phyloP scores from a whole-genome alignment of 2,329 filamentous ascomycete genomes.

The Sporothrix protearum region DNA sequence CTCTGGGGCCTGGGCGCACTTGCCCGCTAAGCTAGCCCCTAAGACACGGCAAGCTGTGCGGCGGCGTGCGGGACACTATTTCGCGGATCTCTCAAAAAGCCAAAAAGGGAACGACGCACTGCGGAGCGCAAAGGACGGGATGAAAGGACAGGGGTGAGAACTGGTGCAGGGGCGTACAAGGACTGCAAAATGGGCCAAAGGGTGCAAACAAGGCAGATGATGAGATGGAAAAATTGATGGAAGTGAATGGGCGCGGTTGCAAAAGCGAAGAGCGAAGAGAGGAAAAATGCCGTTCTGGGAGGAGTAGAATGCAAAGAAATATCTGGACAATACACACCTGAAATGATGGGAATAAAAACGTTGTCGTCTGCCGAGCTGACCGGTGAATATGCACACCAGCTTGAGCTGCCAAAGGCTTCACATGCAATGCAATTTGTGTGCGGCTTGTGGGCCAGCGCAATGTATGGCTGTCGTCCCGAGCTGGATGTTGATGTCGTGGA shows the following conservation, averaged over 20 bases:
- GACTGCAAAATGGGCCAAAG: too few relatives aligned
- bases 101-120: not conserved
- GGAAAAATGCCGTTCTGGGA: not conserved
- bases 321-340: not conserved
- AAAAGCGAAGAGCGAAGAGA: not conserved
- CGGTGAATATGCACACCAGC: not conserved
- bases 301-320: not conserved
- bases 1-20: not conserved
- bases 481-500: not conserved
- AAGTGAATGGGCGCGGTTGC: not conserved
- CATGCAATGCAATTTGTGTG: too few relatives aligned
- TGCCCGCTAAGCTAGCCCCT: conserved; percentile 1
- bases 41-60: conserved; percentile 9
- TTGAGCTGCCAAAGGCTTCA: not conserved
- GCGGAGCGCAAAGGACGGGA: not conserved
- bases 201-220: not conserved
- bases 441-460: not conserved
- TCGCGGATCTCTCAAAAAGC: not conserved
- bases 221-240: not conserved
- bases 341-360: not conserved
- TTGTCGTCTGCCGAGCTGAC: not conserved
- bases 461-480: not conserved
- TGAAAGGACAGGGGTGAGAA: not conserved
- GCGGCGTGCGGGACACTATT: not conserved
- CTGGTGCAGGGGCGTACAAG: not conserved